phyloP scores from a whole-genome alignment of 768 basidiomycete species.

The Lactifluus piperatus region DNA sequence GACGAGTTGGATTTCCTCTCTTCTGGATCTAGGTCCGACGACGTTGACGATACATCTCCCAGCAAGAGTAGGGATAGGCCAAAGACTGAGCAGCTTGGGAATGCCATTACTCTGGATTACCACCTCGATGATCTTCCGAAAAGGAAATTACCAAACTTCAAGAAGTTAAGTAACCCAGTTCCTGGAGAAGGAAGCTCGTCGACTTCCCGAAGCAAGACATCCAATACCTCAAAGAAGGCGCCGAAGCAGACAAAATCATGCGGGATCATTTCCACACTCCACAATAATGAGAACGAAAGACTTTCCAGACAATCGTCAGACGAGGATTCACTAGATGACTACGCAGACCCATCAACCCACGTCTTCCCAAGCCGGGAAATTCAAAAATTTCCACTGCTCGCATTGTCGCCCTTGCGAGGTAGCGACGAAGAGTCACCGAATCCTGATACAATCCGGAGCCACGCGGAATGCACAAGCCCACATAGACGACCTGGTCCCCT shows the following conservation, averaged over 20 bases:
- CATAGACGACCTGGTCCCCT: not conserved
- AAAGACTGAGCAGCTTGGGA: not conserved
- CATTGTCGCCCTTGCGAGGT: not conserved
- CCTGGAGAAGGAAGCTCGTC: constrained; percentile 7
- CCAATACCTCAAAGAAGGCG: not conserved
- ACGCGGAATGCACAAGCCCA: not conserved
- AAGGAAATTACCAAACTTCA: constrained; percentile 15
- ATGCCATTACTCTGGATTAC: not conserved
- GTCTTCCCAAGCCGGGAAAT: not conserved
- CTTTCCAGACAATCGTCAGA: not conserved
- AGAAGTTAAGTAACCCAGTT: not conserved
- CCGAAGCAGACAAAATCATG: not conserved
- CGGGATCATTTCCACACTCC: not conserved
- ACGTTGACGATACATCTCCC: not conserved
- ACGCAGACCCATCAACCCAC: not conserved
- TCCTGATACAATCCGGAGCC: not conserved
- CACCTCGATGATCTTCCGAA: not conserved
- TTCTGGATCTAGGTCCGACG: constrained; percentile 10
- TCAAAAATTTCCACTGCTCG: not conserved
- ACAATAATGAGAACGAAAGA: constrained; percentile 2
- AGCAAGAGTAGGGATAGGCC: not conserved
- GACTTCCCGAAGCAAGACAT: not conserved
- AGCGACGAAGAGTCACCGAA: not conserved
- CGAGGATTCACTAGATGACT: not conserved
- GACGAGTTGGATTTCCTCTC: constrained; percentile 16